Conservation (phyloP, 306 rosid species). For the Prunus padus region DNA sequence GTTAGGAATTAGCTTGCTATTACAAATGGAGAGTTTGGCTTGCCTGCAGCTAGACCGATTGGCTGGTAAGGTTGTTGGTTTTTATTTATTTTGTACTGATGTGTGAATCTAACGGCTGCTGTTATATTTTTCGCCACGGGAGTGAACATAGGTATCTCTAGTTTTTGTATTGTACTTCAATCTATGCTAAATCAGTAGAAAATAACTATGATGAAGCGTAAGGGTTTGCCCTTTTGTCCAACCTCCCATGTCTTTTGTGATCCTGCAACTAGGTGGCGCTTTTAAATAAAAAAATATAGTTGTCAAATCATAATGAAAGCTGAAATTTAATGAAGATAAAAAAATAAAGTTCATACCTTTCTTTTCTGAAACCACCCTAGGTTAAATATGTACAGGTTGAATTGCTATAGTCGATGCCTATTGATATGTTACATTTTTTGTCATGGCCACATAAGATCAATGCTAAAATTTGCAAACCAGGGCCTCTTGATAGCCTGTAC, state of each 20-base stretch:
- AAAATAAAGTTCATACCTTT: background rate
- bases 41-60: background rate
- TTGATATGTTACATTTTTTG: background rate
- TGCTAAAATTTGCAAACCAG: background rate
- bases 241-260: too few relatives aligned
- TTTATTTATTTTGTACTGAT: background rate
- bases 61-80: constrained; percentile 19
- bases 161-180: background rate
- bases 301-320: background rate
- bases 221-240: too few relatives aligned
- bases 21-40: background rate
- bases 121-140: background rate
- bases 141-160: background rate
- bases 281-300: too few relatives aligned
- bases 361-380: background rate
- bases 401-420: background rate
- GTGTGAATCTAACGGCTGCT: background rate
- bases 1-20: constrained; percentile 10
- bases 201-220: background rate
- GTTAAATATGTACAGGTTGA: background rate
- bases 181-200: background rate
- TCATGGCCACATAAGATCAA: background rate
- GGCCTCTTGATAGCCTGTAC: too few relatives aligned
- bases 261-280: too few relatives aligned
- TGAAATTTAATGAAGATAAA: background rate